Evolutionary conservation across 2,329 filamentous ascomycete species (phyloP), one percentile per base, ranked within the genome.

Genomic region (Fusarium floridanum): DNA sequence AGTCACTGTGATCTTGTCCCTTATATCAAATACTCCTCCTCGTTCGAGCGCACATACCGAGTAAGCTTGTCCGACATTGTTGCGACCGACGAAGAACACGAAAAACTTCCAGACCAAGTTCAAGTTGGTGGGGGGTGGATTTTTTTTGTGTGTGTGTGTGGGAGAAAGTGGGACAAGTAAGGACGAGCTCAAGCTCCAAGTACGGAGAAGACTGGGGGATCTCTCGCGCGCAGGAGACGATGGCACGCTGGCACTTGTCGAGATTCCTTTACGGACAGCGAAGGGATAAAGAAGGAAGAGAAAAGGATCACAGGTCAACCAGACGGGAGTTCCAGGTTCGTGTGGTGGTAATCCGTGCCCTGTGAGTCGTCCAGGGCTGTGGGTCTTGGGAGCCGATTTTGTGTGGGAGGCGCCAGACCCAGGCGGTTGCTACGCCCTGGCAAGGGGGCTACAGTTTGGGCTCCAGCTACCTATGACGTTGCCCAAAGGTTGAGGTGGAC

Each of bases 31-130:
- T 10, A 27, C 29, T 53, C 24, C 55, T 65, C 56, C 22, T 32
- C n/a, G 32, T 39, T 32, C 45, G 34, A 56, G n/a, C 22, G 45
- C 20, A 82, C 91, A 80, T 91, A 98, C 95, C 95, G 94, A 80
- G 96, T 98, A 81, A 98, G 91, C 87, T 94, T 98, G 90, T 98
- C 95, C 83, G 94, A 90, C 95, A 98, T 98, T 82, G 80, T 89
- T 86, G 80, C 79, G 72, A 73, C 65, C 27, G 67, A 67, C 59
- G 66, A 74, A 11, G 24, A 64, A 67, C 66, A 72, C 56, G 70
- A 61, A 71, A 66, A 63, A 61, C 32, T 41, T 27, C 27, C 16
- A 53, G 17, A 9, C 45, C 45, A 48, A 48, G 43, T 48, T 48
- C 22, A 53, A 53, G 48, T 53, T 53, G 48, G 48, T 53, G 48